Evolutionary conservation across 306 rosid genomes (phyloP).

Genomic region (Rosa rugosa): DNA sequence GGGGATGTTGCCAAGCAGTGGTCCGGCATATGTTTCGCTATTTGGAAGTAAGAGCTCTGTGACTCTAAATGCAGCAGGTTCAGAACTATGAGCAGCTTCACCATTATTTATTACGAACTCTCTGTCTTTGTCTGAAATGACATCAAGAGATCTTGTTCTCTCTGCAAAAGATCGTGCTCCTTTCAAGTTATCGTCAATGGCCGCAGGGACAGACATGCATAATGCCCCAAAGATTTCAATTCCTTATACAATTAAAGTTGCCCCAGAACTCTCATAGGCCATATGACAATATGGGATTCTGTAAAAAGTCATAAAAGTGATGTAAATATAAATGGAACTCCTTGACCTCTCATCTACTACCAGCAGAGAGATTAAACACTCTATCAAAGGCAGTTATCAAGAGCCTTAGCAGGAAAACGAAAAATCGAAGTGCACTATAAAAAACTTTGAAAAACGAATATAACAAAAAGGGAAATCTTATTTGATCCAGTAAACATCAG

Average conservation of each 20-base stretch:
- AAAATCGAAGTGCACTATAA: constrained; percentile 5
- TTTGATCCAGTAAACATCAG: background rate
- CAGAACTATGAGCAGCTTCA: constrained; percentile 54
- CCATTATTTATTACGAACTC: constrained; percentile 44
- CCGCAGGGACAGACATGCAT: constrained; percentile 99
- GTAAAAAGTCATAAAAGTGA: constrained; percentile 33
- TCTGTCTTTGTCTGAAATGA: constrained; percentile 39
- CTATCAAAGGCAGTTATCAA: constrained; percentile 13
- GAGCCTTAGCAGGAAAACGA: constrained; percentile 23
- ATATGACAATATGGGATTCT: constrained; percentile 39
- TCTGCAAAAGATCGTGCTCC: constrained; percentile 58
- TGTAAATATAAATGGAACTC: constrained; percentile 25
- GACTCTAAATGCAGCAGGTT: constrained; percentile 62
- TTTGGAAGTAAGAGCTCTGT: constrained; percentile 65
- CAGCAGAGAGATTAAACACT: constrained; percentile 30
- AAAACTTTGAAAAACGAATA: constrained; percentile 5
- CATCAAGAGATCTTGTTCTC: constrained; percentile 81
- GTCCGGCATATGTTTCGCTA: constrained; percentile 75
- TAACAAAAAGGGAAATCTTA: background rate
- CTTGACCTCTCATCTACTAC: constrained; percentile 40
- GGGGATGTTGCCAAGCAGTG: constrained; percentile 73
- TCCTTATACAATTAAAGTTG: constrained; percentile 43
- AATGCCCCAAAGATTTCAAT: constrained; percentile 51
- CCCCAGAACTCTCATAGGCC: constrained; percentile 37
- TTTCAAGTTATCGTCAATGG: constrained; percentile 56